Conservation (phyloP, 441 rosid species). For the Croton setiger region DNA sequence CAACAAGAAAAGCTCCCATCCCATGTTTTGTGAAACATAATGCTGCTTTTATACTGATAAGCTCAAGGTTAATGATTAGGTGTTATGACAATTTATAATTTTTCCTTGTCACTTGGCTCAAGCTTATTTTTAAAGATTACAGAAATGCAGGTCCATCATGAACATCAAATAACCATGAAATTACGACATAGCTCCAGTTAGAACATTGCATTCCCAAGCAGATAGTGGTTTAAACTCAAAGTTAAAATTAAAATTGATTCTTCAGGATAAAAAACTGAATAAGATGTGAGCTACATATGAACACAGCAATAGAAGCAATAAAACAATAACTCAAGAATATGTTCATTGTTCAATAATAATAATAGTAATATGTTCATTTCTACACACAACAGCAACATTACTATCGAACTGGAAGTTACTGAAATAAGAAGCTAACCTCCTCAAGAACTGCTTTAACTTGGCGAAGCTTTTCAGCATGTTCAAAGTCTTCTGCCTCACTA, state of each 20-base stretch:
- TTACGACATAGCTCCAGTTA: neutral
- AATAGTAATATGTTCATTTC: no score
- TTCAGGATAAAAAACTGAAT: neutral
- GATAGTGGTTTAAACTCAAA: neutral
- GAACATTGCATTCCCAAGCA: neutral
- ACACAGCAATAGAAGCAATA: neutral
- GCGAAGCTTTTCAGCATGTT: conserved; percentile 99
- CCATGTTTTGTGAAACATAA: conserved; percentile 3
- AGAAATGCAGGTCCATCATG: neutral
- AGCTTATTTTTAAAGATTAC: neutral
- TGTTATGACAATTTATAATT: neutral
- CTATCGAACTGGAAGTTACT: neutral
- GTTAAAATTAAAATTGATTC: neutral
- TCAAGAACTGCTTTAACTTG: conserved; percentile 99
- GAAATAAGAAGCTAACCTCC: conserved; percentile 54
- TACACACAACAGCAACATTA: no score
- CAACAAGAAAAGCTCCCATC: conserved; percentile 3
- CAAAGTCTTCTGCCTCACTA: conserved; percentile 98
- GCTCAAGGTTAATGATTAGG: neutral
- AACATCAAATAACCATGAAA: neutral
- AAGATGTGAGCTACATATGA: neutral
- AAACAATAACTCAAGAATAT: neutral
- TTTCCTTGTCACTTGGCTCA: neutral
- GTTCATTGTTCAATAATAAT: no score
- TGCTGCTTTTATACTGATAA: neutral